Evolutionary conservation across 306 rosid species (phyloP).

Genomic region (Cucurbita ficifolia): DNA sequence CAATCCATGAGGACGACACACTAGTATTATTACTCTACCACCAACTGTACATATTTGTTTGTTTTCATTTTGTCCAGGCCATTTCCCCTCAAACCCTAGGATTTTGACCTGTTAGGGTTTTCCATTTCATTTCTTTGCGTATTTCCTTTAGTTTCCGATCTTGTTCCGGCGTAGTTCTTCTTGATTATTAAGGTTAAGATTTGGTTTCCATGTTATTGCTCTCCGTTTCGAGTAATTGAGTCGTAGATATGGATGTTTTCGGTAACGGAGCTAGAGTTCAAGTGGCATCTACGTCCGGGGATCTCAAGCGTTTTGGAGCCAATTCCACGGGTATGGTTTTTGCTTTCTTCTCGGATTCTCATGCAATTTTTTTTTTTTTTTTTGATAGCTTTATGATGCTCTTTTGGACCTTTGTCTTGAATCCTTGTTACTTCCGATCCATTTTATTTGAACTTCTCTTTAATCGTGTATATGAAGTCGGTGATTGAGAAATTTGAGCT

Average conservation of each 20-base stretch:
- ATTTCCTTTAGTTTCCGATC: neutral
- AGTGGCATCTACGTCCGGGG: slow-evolving; percentile 35
- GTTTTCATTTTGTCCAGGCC: neutral
- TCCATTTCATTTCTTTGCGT: neutral
- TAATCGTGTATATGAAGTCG: neutral
- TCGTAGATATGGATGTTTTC: slow-evolving; percentile 49
- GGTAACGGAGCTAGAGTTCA: slow-evolving; percentile 50
- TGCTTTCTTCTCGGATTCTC: no score
- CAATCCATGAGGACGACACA: slow-evolving; percentile 7
- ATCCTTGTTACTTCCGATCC: neutral
- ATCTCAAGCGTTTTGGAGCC: slow-evolving; percentile 41
- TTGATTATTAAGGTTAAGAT: neutral
- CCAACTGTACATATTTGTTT: slow-evolving; percentile 27
- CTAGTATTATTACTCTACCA: slow-evolving; percentile 9
- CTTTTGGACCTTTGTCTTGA: neutral
- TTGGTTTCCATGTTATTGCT: slow-evolving; percentile 16
- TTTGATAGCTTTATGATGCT: no score
- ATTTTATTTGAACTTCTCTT: neutral
- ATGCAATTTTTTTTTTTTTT: no score
- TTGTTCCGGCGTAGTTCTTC: neutral
- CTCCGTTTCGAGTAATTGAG: slow-evolving; percentile 7
- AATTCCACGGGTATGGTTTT: slow-evolving; percentile 42
- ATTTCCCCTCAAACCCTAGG: slow-evolving; percentile 18
- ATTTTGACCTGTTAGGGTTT: slow-evolving; percentile 19
- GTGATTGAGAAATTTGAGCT: neutral